Evolutionary conservation across 2,329 filamentous ascomycete genomes (phyloP).

Genomic region (Fusarium nurragi): DNA sequence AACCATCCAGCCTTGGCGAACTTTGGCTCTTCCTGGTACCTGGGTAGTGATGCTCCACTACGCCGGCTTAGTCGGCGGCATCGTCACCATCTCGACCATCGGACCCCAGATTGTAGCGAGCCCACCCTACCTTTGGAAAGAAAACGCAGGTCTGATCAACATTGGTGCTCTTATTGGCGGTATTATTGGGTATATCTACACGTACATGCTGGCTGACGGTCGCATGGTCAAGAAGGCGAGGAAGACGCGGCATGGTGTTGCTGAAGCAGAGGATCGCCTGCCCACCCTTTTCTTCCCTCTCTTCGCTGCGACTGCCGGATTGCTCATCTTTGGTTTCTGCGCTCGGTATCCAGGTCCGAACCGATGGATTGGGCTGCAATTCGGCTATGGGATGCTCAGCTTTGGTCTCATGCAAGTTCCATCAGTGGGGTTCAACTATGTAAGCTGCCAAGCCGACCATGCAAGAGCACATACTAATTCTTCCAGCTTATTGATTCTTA

Average conservation of each 20-base stretch:
- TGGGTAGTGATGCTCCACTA: constrained; percentile 53
- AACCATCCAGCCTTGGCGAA: constrained; percentile 26
- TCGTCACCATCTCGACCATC: constrained; percentile 49
- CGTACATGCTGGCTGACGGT: constrained; percentile 39
- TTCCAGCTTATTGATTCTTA: constrained; percentile 61
- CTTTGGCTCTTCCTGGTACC: constrained; percentile 43
- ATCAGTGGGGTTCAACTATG: constrained; percentile 52
- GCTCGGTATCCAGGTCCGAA: constrained; percentile 45
- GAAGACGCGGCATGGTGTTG: constrained; percentile 39
- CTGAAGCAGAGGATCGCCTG: constrained; percentile 49
- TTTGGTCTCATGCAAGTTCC: constrained; percentile 54
- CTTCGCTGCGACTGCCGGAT: constrained; percentile 44
- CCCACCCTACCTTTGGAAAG: constrained; percentile 50
- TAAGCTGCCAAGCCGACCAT: constrained; percentile 29
- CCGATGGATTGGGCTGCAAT: constrained; percentile 49
- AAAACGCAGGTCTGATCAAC: constrained; percentile 49
- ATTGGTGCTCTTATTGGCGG: constrained; percentile 48
- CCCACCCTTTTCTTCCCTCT: constrained; percentile 47
- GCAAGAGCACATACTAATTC: neutral
- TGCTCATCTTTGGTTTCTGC: constrained; percentile 52
- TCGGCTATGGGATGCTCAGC: constrained; percentile 50
- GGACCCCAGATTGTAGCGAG: constrained; percentile 45
- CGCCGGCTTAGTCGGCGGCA: constrained; percentile 49
- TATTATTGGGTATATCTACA: constrained; percentile 43
- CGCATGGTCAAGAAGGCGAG: constrained; percentile 18